A percentile compares a stretch with the other conserved stretches of the same genome.
Evolutionary conservation across 192 early-diverging fungal species (phyloP).

Genomic region (Coemansia sp.): DNA sequence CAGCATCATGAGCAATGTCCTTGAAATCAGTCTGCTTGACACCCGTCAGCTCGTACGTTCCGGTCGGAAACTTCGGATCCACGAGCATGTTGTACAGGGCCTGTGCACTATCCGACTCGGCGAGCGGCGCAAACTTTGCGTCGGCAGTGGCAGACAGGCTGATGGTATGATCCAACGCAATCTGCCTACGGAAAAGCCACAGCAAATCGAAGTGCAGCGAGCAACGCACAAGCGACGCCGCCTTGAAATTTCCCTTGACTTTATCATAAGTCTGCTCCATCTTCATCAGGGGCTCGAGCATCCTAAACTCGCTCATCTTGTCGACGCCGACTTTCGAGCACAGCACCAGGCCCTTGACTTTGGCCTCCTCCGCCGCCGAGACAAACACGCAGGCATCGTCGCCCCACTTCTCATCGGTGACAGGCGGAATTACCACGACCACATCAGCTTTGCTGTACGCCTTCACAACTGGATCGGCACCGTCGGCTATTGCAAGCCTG

Average conservation of each 20-base stretch:
- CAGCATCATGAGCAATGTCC: conserved; percentile 21
- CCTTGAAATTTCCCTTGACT: conserved; percentile 34
- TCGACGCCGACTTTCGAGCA: conserved; percentile 45
- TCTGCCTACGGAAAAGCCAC: conserved; percentile 50
- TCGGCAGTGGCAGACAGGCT: conserved; percentile 24
- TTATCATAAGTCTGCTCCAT: conserved; percentile 39
- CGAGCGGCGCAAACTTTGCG: conserved; percentile 39
- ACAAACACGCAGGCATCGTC: conserved; percentile 27
- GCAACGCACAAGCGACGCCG: conserved; percentile 47
- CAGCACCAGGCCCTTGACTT: conserved; percentile 40
- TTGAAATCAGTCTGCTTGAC: conserved; percentile 26
- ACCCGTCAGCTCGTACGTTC: conserved; percentile 44
- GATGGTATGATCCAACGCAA: conserved; percentile 29
- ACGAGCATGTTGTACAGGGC: conserved; percentile 47
- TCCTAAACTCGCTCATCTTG: conserved; percentile 21
- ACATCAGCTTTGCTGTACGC: conserved; percentile 42
- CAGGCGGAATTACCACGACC: conserved; percentile 42
- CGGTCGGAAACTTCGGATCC: conserved; percentile 29
- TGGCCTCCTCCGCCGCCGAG: conserved; percentile 34
- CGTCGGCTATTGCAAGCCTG: conserved; percentile 25
- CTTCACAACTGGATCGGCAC: conserved; percentile 24
- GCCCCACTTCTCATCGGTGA: conserved; percentile 40
- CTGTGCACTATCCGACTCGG: conserved; percentile 24
- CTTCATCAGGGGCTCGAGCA: conserved; percentile 30
- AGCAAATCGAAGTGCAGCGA: conserved; percentile 45